Base-by-base conservation (phyloP, 2,329 filamentous ascomycete species). In the Colletotrichum scovillei region DNA sequence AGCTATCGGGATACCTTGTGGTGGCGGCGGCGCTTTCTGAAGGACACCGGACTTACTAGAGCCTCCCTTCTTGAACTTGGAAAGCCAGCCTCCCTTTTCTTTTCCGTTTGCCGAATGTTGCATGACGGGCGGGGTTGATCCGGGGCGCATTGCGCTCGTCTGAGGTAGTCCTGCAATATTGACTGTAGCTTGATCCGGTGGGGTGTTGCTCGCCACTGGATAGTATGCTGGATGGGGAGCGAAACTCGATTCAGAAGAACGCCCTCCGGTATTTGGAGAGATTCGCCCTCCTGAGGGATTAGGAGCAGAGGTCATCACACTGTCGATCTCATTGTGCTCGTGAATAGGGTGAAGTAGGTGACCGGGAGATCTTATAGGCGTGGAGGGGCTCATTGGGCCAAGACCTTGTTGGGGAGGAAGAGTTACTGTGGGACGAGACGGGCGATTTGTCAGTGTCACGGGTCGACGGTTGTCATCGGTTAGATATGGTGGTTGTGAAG, bases 11-110 rank as follows among this genome's bases (percentile, higher is more conserved):
- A 30, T 22, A n/a, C 35, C 53, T 6, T 64, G 58, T 2, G 59
- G 28, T 24, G 52, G 53, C 9, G 63, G 59, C 6, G 63, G 66
- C 16, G 49, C 69, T 22, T 75, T 76, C 12, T 75, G 73, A 11
- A 73, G 60, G 0, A 75, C 60, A 5, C 49, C 12, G 19, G 63
- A n/a, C 16, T 71, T 76, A 9, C 46, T 42, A 5, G 73, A 56
- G 24, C 56, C 28, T n/a, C 63, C 28, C n/a, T 72, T 75, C 64
- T 55, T 72, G 1, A 75, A 56, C 71, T 75, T 75, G 22, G 75
- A 75, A 7, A 74, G 60, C 76, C 73, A 77, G 9, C 75, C 57
- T 2, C 66, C 73, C 30, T 74, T 74, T 14, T 75, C 73, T n/a
- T 64, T 76, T 4, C 59, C 71, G 30, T 57, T 69, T n/a, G 55